Percentiles rank a stretch among this genome's conserved stretches.
phyloP scores from a whole-genome alignment of 768 basidiomycete genomes.

The Kwoniella newhampshirensis region DNA sequence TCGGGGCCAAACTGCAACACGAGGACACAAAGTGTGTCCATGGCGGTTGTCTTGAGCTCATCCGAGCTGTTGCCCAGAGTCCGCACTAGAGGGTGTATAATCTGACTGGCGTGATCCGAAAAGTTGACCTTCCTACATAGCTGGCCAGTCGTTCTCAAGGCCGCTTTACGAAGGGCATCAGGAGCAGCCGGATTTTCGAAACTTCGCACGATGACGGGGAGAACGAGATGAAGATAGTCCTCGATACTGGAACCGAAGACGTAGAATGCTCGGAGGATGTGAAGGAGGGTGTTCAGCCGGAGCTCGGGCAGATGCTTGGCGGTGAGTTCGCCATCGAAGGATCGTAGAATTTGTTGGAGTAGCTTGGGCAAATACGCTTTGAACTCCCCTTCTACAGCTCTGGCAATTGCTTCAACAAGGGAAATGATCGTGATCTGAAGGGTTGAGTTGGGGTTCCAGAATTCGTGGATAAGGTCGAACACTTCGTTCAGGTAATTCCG shows the following conservation, averaged over 20 bases:
- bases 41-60: slow-evolving; percentile 78
- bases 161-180: slow-evolving; percentile 74
- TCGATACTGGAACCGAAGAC: slow-evolving; percentile 96
- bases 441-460: slow-evolving; percentile 72
- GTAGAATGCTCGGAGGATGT: slow-evolving; percentile 89
- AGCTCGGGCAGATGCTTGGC: slow-evolving; percentile 60
- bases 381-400: slow-evolving; percentile 93
- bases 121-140: slow-evolving; percentile 92
- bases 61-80: slow-evolving; percentile 67
- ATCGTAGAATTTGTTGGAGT: slow-evolving; percentile 81
- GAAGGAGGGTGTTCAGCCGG: slow-evolving; percentile 63
- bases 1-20: slow-evolving; percentile 92
- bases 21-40: slow-evolving; percentile 90
- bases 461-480: slow-evolving; percentile 78
- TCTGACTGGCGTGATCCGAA: slow-evolving; percentile 93
- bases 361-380: slow-evolving; percentile 91
- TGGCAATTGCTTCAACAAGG: slow-evolving; percentile 86
- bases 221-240: slow-evolving; percentile 93
- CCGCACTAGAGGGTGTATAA: slow-evolving; percentile 90
- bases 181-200: slow-evolving; percentile 80
- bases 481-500: slow-evolving; percentile 85
- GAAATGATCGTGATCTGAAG: slow-evolving; percentile 90
- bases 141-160: slow-evolving; percentile 86
- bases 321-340: slow-evolving; percentile 53
- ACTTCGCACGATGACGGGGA: slow-evolving; percentile 87